Evolutionary conservation across 495 filamentous ascomycete genomes (phyloP).

Genomic region (Hyaloscypha finlandica): DNA sequence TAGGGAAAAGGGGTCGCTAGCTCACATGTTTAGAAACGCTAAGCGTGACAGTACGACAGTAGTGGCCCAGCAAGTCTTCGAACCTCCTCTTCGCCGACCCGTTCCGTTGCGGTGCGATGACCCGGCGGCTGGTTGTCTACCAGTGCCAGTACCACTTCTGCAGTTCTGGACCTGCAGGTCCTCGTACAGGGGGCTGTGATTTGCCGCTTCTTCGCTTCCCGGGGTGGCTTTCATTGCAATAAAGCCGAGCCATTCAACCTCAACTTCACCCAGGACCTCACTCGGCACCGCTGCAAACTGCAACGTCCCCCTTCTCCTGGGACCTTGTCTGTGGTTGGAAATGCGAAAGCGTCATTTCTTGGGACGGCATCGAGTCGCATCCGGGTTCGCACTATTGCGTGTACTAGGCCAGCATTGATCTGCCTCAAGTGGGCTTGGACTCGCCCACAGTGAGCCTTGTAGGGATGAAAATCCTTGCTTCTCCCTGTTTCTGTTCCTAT

Average conservation of each 20-base stretch:
- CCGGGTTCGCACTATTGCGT: background rate
- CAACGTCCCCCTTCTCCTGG: background rate
- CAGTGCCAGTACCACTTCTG: too few relatives aligned
- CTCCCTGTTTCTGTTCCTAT: background rate
- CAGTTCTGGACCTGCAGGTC: too few relatives aligned
- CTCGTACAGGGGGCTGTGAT: too few relatives aligned
- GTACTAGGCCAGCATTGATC: background rate
- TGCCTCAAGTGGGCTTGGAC: background rate
- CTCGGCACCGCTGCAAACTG: background rate
- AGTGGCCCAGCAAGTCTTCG: background rate
- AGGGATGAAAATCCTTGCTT: background rate
- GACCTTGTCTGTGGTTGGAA: background rate
- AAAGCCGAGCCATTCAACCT: background rate
- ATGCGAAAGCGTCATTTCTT: background rate
- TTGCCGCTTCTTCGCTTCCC: background rate
- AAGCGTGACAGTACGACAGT: background rate
- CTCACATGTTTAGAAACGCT: background rate
- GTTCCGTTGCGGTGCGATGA: background rate
- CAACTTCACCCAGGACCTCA: background rate
- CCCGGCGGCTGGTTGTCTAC: background rate
- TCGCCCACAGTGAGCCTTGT: background rate
- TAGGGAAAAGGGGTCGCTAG: background rate
- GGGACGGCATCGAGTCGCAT: background rate
- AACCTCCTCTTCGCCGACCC: background rate
- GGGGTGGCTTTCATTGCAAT: background rate